Conservation (phyloP, 345 rosid species). For the Eucalyptus victrix region DNA sequence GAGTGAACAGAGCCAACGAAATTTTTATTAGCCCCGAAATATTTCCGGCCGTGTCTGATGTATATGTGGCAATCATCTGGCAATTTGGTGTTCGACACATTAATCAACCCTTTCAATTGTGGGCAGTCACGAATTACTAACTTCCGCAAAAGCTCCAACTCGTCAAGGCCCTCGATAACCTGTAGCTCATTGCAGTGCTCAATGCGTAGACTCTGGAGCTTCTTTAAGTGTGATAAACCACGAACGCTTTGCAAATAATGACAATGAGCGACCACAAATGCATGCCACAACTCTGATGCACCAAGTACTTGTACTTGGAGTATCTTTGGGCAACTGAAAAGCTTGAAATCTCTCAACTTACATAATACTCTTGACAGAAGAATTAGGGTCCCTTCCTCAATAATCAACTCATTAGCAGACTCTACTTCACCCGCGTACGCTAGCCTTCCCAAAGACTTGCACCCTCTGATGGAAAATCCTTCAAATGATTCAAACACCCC, state of each 20-base stretch:
- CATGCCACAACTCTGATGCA: too few relatives aligned
- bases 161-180: neutral
- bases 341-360: accelerated
- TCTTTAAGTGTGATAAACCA: too few relatives aligned
- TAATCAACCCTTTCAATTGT: neutral
- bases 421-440: neutral
- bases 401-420: neutral
- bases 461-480: accelerated
- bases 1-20: neutral
- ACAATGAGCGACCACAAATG: accelerated
- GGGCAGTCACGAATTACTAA: accelerated
- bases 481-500: neutral
- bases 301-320: too few relatives aligned
- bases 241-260: too few relatives aligned
- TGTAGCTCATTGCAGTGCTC: accelerated
- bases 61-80: accelerated
- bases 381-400: too few relatives aligned
- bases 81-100: neutral
- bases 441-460: neutral
- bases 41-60: accelerated
- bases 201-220: accelerated
- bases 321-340: accelerated
- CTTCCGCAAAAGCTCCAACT: accelerated
- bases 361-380: too few relatives aligned
- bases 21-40: accelerated